phyloP scores from a whole-genome alignment of 495 filamentous ascomycete genomes.

The Hypoxylon fragiforme region DNA sequence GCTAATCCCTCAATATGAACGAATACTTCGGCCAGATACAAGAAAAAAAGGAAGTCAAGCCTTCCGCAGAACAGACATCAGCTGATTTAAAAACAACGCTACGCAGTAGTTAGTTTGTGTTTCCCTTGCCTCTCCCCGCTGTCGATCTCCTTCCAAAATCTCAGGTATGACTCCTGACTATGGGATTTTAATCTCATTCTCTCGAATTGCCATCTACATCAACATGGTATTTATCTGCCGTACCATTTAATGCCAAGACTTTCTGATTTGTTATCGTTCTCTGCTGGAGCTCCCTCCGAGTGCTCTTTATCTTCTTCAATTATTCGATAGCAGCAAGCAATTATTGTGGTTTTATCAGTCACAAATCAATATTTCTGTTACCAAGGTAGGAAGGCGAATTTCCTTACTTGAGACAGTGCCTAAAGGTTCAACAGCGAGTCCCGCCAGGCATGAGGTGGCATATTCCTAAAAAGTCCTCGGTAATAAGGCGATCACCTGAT shows the following conservation, averaged over 20 bases:
- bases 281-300: not conserved
- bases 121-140: slow-evolving; percentile 16
- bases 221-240: slow-evolving; percentile 26
- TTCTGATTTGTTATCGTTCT: slow-evolving; percentile 25
- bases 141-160: slow-evolving; percentile 22
- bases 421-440: too few species aligned
- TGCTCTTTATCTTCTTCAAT: not conserved
- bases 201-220: slow-evolving; percentile 21
- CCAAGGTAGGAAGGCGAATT: too few species aligned
- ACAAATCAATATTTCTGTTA: too few species aligned
- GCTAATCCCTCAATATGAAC: slow-evolving; percentile 5
- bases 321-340: too few species aligned
- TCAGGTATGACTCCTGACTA: slow-evolving; percentile 1
- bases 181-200: slow-evolving; percentile 19
- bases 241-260: slow-evolving; percentile 23
- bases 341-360: too few species aligned
- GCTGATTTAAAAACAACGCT: not conserved
- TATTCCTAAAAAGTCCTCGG: too few species aligned
- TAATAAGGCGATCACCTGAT: too few species aligned
- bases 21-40: slow-evolving; percentile 6
- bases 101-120: not conserved
- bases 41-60: too few species aligned
- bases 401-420: too few species aligned
- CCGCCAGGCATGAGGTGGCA: too few species aligned
- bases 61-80: not conserved